phyloP scores from a whole-genome alignment of 371 early-diverging fungal genomes.

The Phascolomyces articulosus region DNA sequence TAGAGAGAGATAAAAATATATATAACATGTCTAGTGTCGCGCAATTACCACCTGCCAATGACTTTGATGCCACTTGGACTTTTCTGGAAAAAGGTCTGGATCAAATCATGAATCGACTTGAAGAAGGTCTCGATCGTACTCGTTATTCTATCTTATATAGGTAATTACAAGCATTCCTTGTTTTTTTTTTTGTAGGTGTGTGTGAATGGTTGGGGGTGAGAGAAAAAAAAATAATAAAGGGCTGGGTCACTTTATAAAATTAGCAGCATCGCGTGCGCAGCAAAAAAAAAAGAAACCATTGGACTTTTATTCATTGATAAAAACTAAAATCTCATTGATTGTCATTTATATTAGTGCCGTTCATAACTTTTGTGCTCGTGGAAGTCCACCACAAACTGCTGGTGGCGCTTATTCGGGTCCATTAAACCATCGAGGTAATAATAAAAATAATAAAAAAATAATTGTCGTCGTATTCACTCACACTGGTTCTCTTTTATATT shows the following conservation, averaged over 20 bases:
- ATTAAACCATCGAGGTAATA: slow-evolving; percentile 36
- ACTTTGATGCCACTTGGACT: slow-evolving; percentile 76
- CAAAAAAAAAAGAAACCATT: background rate
- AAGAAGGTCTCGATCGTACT: slow-evolving; percentile 73
- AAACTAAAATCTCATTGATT: too few relatives aligned
- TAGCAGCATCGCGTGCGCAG: background rate
- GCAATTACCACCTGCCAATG: slow-evolving; percentile 47
- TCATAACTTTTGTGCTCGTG: slow-evolving; percentile 82
- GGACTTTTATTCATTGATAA: background rate
- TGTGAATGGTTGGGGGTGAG: background rate
- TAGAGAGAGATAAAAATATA: background rate
- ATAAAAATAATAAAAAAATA: background rate
- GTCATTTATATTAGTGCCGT: slow-evolving; percentile 70
- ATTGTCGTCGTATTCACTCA: background rate
- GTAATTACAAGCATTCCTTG: slow-evolving; percentile 37
- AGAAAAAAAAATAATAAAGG: too few relatives aligned
- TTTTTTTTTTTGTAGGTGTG: background rate
- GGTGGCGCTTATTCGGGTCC: slow-evolving; percentile 16
- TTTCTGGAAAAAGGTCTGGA: slow-evolving; percentile 79
- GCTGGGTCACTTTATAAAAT: too few relatives aligned
- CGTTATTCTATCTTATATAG: slow-evolving; percentile 90
- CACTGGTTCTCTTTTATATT: too few relatives aligned
- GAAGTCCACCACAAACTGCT: slow-evolving; percentile 26
- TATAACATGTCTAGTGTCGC: slow-evolving; percentile 3
- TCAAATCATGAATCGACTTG: slow-evolving; percentile 77